phyloP scores from a whole-genome alignment of 2,329 filamentous ascomycete species.

The Venturia aucupariae region DNA sequence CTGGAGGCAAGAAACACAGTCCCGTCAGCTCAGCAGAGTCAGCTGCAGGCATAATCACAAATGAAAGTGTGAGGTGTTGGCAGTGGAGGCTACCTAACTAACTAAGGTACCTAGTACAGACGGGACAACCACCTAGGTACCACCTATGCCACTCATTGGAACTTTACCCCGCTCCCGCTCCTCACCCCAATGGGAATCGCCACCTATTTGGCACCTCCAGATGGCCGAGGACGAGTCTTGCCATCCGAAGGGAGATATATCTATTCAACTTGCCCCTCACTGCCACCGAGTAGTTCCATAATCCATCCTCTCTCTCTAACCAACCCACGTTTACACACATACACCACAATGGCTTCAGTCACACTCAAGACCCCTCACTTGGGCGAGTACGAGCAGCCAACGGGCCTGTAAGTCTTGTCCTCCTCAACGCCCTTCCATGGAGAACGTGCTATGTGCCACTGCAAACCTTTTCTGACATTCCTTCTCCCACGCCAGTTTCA shows the following conservation, averaged over 20 bases:
- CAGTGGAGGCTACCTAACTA: too few species aligned
- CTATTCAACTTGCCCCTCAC: neutral
- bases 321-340: neutral
- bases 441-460: neutral
- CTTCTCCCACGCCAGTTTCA: constrained; percentile 53
- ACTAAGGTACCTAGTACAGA: too few species aligned
- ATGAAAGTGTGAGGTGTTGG: too few species aligned
- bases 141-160: too few species aligned
- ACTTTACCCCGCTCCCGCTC: neutral
- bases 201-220: neutral
- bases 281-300: neutral
- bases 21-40: neutral
- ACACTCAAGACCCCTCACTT: constrained; percentile 61
- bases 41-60: neutral
- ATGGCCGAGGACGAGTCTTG: constrained; percentile 1
- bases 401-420: constrained; percentile 45
- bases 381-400: constrained; percentile 48
- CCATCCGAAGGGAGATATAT: neutral
- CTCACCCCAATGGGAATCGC: neutral
- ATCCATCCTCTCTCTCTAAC: neutral
- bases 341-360: constrained; percentile 36
- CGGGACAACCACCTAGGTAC: too few species aligned
- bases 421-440: neutral
- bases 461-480: neutral
- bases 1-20: neutral